Conservation (phyloP, 345 rosid species). For the Raphanus raphanistrum region DNA sequence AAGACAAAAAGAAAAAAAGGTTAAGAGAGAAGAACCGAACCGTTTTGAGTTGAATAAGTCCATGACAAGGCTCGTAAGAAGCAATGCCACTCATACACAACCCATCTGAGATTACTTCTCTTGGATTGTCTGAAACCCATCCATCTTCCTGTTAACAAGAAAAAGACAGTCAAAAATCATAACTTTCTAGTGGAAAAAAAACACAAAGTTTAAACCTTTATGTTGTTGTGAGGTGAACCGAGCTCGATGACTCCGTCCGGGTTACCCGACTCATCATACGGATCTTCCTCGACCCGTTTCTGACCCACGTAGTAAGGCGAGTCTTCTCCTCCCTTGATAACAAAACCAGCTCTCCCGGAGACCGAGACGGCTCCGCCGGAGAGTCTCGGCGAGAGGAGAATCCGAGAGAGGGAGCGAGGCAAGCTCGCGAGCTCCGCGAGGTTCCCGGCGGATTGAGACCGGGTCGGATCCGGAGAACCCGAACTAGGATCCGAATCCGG, state of each 20-base stretch:
- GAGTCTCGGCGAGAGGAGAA: slow-evolving; percentile 65
- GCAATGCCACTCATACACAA: slow-evolving; percentile 62
- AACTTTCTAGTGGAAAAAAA: background rate
- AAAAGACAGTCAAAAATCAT: background rate
- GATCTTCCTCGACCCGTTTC: slow-evolving; percentile 63
- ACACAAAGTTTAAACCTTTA: slow-evolving; percentile 34
- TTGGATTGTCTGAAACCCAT: slow-evolving; percentile 63
- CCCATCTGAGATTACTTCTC: slow-evolving; percentile 48
- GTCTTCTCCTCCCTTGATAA: slow-evolving; percentile 60
- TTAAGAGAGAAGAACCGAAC: slow-evolving; percentile 38
- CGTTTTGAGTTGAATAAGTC: slow-evolving; percentile 74
- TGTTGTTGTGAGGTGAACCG: slow-evolving; percentile 75
- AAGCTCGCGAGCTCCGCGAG: slow-evolving; percentile 58
- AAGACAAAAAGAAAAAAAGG: background rate
- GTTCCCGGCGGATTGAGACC: slow-evolving; percentile 53
- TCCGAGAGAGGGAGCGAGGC: slow-evolving; percentile 62
- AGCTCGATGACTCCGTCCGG: slow-evolving; percentile 82
- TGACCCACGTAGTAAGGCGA: slow-evolving; percentile 54
- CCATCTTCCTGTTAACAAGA: slow-evolving; percentile 33
- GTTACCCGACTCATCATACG: slow-evolving; percentile 59
- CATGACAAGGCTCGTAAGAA: slow-evolving; percentile 67
- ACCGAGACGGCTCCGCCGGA: slow-evolving; percentile 56
- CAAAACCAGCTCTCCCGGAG: slow-evolving; percentile 54
- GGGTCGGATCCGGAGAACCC: slow-evolving; percentile 41
- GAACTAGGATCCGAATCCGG: background rate